A percentile compares a stretch with the other conserved stretches of the same genome.
phyloP scores from a whole-genome alignment of 2,329 filamentous ascomycete genomes.

The Trichoderma endophyticum region DNA sequence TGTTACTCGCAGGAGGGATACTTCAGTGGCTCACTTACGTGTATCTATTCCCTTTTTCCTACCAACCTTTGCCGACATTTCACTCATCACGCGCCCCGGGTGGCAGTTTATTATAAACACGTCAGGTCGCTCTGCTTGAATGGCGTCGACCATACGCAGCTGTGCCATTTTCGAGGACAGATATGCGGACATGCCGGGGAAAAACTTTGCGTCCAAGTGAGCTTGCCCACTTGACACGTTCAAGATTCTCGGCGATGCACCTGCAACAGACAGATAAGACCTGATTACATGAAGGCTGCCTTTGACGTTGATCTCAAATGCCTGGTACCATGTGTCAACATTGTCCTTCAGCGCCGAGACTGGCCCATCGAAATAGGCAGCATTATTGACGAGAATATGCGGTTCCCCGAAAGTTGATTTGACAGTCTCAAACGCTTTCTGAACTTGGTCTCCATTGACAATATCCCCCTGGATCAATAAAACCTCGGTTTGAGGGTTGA shows the following conservation, averaged over 20 bases:
- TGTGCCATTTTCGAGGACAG: not conserved
- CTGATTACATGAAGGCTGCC: not conserved
- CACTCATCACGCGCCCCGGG: not conserved
- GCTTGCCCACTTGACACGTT: not conserved
- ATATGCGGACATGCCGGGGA: not conserved
- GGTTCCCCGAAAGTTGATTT: not conserved
- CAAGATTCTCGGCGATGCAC: not conserved
- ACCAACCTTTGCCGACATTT: not conserved
- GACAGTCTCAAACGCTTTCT: not conserved
- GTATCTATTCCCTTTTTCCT: not conserved
- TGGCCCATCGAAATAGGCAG: not conserved
- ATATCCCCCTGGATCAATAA: not conserved
- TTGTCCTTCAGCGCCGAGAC: not conserved
- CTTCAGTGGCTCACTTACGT: not conserved
- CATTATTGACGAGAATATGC: constrained; percentile 2
- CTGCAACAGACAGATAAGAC: not conserved
- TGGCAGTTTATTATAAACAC: not conserved
- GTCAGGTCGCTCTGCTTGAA: not conserved
- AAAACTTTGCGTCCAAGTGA: not conserved
- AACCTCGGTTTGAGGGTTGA: not conserved
- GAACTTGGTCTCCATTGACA: not conserved
- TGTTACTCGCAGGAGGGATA: not conserved
- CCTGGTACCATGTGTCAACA: not conserved
- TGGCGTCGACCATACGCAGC: not conserved
- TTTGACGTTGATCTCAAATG: not conserved